Evolutionary conservation across 1,284 basidiomycete species (phyloP), one percentile per base, ranked within the genome.

Genomic region (Ceratobasidium sp.): DNA sequence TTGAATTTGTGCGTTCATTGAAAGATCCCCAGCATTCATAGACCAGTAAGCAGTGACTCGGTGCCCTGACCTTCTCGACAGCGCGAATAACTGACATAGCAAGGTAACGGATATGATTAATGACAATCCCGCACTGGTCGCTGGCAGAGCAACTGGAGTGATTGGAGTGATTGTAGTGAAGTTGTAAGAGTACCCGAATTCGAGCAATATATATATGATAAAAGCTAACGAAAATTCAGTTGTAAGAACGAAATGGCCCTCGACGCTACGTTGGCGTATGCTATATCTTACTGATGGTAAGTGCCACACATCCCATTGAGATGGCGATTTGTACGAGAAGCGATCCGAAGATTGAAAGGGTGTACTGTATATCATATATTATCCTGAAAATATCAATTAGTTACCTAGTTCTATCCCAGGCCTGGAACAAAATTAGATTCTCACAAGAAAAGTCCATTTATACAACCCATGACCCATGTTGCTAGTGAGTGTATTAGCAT

Each of bases 281-380:
- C n/a, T n/a, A n/a, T n/a, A n/a, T n/a, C n/a, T n/a, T n/a, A n/a
- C n/a, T n/a, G n/a, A n/a, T n/a, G n/a, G n/a, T n/a, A n/a, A n/a
- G n/a, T n/a, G n/a, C n/a, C n/a, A n/a, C n/a, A n/a, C n/a, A n/a
- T n/a, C n/a, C n/a, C n/a, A n/a, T n/a, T n/a, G n/a, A n/a, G n/a
- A n/a, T n/a, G n/a, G n/a, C n/a, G n/a, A n/a, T n/a, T n/a, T 68
- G 67, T 12, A 61, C 39, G 7, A 72, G n/a, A 23, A 72, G 26
- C 33, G 70, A 13, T 12, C 70, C 70, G 28, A 72, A 23, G 20
- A 72, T 72, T 13, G 70, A 42, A 9, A 23, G n/a, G 18, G 70
- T 44, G 42, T 72, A 46, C 26, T 20, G 67, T 10, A 68, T 28
- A 18, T 40, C 49, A 15, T 68, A 40, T 3, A 26, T 20, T 3